Base-by-base conservation (phyloP, 805 yeast genomes). In the Teunomyces funiuensis region DNA sequence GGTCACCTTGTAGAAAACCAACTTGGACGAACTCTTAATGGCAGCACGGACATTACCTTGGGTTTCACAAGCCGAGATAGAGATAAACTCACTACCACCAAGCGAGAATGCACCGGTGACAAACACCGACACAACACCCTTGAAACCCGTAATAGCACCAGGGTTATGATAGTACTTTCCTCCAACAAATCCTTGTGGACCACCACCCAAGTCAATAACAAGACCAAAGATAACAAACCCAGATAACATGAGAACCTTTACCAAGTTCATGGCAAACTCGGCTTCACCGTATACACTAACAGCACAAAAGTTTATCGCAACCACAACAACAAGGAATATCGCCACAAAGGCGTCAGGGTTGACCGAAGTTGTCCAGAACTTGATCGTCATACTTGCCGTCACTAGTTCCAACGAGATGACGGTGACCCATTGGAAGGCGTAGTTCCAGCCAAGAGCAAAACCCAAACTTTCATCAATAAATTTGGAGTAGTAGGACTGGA, bases 401-500 rank as follows among this genome's bases (percentile, higher is more conserved):
- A 58, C 62, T 39, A 58, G 54, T 41, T 58, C 62, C 27, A 58
- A 43, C 4, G 60, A 55, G 13, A 58, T 58, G 41, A 58, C 57
- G 6, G 54, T 53, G 30, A 57, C 43, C 61, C 61, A 65, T 47
- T 49, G 69, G 43, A 52, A 53, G 48, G 57, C 63, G 53, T 59
- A 66, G 48, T 64, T 65, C 69, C 69, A 65, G 6, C 70, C 71
- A 33, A 64, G 44, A 4, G 69, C 65, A 51, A 66, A 66, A 14
- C 65, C 72, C 36, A 65, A 38, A 19, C 66, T 58, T 43, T 65
- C 69, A 43, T 65, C 70, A 40, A 66, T 56, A 37, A 63, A 62
- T 47, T 62, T 60, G 28, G 53, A 30, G 36, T 57, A 57, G 49
- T 55, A 59, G 25, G 55, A 53, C 40, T 59, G 59, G 51, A 58